These are phyloP conservation scores for Neurospora crassa DNA, from an alignment of 2,329 filamentous ascomycete species.

Conservation along the genomic window DNA sequence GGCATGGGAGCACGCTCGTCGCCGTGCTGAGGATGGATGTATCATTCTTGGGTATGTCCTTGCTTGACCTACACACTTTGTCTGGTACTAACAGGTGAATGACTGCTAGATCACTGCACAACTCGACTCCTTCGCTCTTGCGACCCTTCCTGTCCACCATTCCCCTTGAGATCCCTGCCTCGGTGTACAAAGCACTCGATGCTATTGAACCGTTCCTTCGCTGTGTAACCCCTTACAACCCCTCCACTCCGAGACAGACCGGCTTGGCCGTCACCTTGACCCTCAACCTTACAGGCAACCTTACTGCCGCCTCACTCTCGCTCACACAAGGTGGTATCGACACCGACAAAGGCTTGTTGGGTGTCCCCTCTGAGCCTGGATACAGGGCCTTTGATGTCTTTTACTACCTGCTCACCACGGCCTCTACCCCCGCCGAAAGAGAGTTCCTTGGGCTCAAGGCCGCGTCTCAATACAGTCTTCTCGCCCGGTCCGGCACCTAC, in stretches of 20 bases:
- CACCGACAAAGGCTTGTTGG: constrained; percentile 67
- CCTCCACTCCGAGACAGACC: constrained; percentile 70
- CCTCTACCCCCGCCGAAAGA: constrained; percentile 77
- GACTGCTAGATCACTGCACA: constrained; percentile 65
- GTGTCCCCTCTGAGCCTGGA: constrained; percentile 68
- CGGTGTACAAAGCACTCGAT: constrained; percentile 68
- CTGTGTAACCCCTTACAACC: constrained; percentile 81
- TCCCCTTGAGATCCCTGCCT: constrained; percentile 67
- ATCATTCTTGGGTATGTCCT: constrained; percentile 70
- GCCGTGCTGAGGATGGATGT: constrained; percentile 90
- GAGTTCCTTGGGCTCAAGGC: constrained; percentile 78
- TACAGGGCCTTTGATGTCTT: constrained; percentile 96
- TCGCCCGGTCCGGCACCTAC: constrained; percentile 79
- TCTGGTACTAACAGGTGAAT: constrained; percentile 10
- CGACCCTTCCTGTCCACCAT: constrained; percentile 72
- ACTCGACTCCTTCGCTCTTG: constrained; percentile 77
- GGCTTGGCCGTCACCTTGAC: constrained; percentile 75
- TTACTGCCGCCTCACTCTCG: constrained; percentile 66
- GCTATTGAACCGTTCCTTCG: constrained; percentile 79
- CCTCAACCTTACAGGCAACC: constrained; percentile 68
- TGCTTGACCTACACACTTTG: constrained; percentile 4
- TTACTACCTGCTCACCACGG: constrained; percentile 90
- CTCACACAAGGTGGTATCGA: constrained; percentile 85
- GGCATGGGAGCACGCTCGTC: constrained; percentile 93
- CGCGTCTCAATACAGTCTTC: constrained; percentile 65